Evolutionary conservation across 1,139 yeast genomes (phyloP), one percentile per base, ranked within the genome.

Genomic region (Fermentozyma sake): DNA sequence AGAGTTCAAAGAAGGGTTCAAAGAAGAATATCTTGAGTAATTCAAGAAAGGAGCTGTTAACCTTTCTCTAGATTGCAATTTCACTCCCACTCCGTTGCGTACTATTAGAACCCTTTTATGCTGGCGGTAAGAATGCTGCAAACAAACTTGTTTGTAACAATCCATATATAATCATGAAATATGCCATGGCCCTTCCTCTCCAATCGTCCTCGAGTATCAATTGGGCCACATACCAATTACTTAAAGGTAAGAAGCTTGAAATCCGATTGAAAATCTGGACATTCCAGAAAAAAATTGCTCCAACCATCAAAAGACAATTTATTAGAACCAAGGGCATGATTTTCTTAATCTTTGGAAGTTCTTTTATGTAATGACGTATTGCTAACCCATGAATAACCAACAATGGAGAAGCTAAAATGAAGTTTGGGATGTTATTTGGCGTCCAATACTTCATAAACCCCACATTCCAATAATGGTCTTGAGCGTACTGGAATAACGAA

Each of bases 401-500:
- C 8, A 79, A 73, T 1, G 97, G 98, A 1, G 70, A 37, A 0
- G 86, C 93, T 43, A 91, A 64, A n/a, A 79, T 19, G 46, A 91
- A 89, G 50, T 89, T 84, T 7, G 96, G 96, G 9, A 85, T 54
- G 46, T 91, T 89, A 44, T 76, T 77, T 0, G 65, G 40, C 0
- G 93, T 79, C 93, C 96, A 91, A 52, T 91, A 91, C 25, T 58
- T 63, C 28, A 91, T 55, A 31, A 89, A 76, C 1, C 98, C 98
- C 25, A 67, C 70, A 41, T 76, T 72, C 98, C 98, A 91, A 52
- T 91, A 89, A 38, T 77, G 68, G 3, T 58, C 36, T 53, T 91
- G 98, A 6, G 94, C 84, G 50, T 68, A 85, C n/a, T 72, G 55
- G 45, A 80, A 79, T 20, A 91, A 62, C 18, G 83, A 70, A 3